These are phyloP conservation scores for Periconia sp. DNA, from an alignment of 2,329 filamentous ascomycete species.

Conservation along the genomic window DNA sequence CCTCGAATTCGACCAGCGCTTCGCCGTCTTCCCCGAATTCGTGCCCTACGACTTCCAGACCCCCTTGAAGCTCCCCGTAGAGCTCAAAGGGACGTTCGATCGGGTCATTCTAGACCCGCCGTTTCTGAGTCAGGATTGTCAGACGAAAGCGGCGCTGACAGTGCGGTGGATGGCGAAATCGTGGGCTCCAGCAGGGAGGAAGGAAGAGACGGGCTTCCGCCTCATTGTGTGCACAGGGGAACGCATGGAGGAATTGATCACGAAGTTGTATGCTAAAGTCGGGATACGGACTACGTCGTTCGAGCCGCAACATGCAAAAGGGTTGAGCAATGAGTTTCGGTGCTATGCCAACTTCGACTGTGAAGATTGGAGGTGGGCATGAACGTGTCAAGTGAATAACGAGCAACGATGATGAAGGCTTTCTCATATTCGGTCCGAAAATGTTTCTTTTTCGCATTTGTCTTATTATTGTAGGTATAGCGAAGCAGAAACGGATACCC, in stretches of 20 bases:
- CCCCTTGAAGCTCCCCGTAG: constrained; percentile 64
- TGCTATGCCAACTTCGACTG: constrained; percentile 80
- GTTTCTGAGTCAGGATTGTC: constrained; percentile 77
- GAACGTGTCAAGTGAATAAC: constrained; percentile 9
- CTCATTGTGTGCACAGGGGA: constrained; percentile 77
- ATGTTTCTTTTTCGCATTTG: no score
- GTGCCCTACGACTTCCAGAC: constrained; percentile 72
- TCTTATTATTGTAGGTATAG: no score
- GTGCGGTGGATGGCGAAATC: constrained; percentile 69
- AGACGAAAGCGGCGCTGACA: constrained; percentile 79
- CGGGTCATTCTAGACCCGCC: constrained; percentile 76
- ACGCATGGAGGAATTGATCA: constrained; percentile 67
- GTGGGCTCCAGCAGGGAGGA: constrained; percentile 33
- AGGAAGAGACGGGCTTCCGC: constrained; percentile 20
- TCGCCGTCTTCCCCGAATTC: constrained; percentile 71
- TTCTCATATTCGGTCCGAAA: no score
- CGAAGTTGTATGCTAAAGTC: constrained; percentile 66
- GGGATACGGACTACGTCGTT: constrained; percentile 68
- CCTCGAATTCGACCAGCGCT: constrained; percentile 74
- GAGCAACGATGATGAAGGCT: no score
- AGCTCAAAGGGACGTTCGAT: constrained; percentile 66
- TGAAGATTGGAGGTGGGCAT: constrained; percentile 44
- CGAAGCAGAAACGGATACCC: no score
- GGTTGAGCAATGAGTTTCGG: constrained; percentile 77
- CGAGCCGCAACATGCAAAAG: constrained; percentile 68